Evolutionary conservation across 495 filamentous ascomycete genomes (phyloP), one percentile per base, ranked within the genome.

Genomic region (Aspergillus heteromorphus): DNA sequence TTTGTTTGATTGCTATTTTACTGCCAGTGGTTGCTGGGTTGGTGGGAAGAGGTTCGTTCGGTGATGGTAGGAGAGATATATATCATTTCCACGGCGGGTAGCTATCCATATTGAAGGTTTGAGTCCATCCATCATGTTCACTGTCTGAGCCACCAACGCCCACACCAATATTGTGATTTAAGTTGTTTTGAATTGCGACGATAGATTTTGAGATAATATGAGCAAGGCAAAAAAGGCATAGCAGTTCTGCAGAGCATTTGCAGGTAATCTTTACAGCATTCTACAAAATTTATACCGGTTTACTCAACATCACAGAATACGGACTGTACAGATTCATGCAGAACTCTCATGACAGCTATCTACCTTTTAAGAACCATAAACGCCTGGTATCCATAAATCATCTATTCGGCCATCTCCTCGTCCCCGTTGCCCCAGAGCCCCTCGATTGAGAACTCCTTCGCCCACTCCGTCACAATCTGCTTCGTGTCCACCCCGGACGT

Each of bases 391-490:
- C 53, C 53, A 34, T 49, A 34, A 55, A 42, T 41, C 42, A 38
- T 60, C 56, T 73, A 75, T 61, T 74, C 73, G 43, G 63, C 69
- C 74, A 73, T 78, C 67, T 70, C 71, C 38, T 72, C 71, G 60
- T 77, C 68, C 18, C 75, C 79, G 68, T 88, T 83, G 1, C 87
- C 89, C 87, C 88, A 95, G n/a, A 98, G 67, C 0, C 91, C 93
- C 62, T 97, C 93, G 30, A 98, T 78, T 76, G 92, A 91, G 70
- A 98, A 97, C 73, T 97, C 95, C 68, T 86, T 82, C 4, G 92
- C 89, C 95, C 93, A 97, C 69, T 93, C 85, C 17, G 84, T 87
- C 16, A 97, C 93, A 59, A 98, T 87, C 71, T 87, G 81, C 70
- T 91, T 91, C 64, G 85, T 85, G 63, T 92, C 90, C 20, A 71